phyloP scores from a whole-genome alignment of 805 yeast genomes.

The Dipodascopsis uninucleata region DNA sequence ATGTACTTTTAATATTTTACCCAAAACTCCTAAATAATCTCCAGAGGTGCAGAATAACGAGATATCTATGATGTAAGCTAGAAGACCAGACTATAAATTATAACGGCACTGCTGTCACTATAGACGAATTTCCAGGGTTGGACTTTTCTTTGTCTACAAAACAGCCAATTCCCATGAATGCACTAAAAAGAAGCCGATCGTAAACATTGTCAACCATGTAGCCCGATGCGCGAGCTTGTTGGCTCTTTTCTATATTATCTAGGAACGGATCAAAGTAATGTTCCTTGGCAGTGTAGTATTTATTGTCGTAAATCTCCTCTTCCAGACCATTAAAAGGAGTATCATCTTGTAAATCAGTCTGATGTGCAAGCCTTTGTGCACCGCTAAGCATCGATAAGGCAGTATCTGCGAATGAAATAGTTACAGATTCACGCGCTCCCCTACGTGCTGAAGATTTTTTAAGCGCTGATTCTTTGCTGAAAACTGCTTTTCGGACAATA shows the following conservation, averaged over 20 bases:
- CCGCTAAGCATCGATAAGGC: slow-evolving; percentile 12
- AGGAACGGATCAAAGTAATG: slow-evolving; percentile 60
- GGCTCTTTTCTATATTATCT: slow-evolving; percentile 50
- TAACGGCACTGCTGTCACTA: not conserved
- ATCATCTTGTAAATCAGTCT: no score
- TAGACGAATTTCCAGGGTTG: not conserved
- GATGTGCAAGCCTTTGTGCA: slow-evolving; percentile 32
- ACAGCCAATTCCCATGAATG: slow-evolving; percentile 86
- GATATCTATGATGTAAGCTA: not conserved
- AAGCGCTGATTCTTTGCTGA: slow-evolving; percentile 45
- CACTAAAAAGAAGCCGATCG: slow-evolving; percentile 75
- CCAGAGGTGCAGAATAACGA: no score
- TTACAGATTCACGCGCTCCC: slow-evolving; percentile 37
- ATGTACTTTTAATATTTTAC: no score
- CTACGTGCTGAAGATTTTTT: slow-evolving; percentile 65
- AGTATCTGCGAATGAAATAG: slow-evolving; percentile 30
- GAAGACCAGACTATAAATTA: not conserved
- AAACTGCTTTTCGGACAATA: slow-evolving; percentile 9
- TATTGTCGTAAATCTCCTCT: slow-evolving; percentile 69
- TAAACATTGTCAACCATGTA: slow-evolving; percentile 68
- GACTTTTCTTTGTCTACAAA: slow-evolving; percentile 47
- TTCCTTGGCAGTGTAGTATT: slow-evolving; percentile 48
- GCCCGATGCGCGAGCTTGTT: slow-evolving; percentile 79
- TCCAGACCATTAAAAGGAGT: slow-evolving; percentile 91
- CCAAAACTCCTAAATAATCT: not conserved